Evolutionary conservation across 75 land plant genomes (phyloP).

Genomic region (Picea glauca): DNA sequence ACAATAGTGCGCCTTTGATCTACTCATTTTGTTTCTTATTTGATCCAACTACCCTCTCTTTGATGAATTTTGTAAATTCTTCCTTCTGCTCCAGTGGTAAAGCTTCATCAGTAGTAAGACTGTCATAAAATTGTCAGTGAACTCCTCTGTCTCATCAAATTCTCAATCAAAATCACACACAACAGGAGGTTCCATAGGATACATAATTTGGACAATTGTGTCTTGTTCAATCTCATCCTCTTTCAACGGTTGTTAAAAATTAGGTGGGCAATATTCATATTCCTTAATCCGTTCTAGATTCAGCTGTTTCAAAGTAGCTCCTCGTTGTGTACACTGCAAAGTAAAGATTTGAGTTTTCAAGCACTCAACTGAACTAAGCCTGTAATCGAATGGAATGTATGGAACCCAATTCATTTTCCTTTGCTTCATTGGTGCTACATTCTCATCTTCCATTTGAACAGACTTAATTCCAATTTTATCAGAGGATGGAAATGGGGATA

Average conservation of each 20-base stretch:
- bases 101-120: too few relatives aligned
- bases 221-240: constrained; percentile 83
- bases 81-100: too few relatives aligned
- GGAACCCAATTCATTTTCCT: constrained; percentile 99
- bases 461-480: constrained; percentile 96
- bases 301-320: constrained; percentile 81
- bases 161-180: constrained; percentile 89
- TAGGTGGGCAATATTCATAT: constrained; percentile 95
- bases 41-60: too few relatives aligned
- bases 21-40: too few relatives aligned
- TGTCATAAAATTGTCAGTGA: too few relatives aligned
- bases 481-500: constrained; percentile 91
- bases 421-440: constrained; percentile 86
- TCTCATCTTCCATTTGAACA: constrained; percentile 88
- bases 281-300: constrained; percentile 85
- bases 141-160: constrained; percentile 87
- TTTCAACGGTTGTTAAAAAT: constrained; percentile 80
- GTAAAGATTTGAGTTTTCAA: constrained; percentile 82
- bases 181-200: constrained; percentile 85
- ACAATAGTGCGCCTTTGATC: too few relatives aligned
- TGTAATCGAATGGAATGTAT: constrained; percentile 77
- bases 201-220: too few relatives aligned
- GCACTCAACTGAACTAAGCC: constrained; percentile 71
- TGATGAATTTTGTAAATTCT: too few relatives aligned
- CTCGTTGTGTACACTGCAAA: constrained; percentile 87